These are phyloP conservation scores for Maudiozyma serrabonitensis DNA, from an alignment of 805 yeast species.

Conservation along the genomic window DNA sequence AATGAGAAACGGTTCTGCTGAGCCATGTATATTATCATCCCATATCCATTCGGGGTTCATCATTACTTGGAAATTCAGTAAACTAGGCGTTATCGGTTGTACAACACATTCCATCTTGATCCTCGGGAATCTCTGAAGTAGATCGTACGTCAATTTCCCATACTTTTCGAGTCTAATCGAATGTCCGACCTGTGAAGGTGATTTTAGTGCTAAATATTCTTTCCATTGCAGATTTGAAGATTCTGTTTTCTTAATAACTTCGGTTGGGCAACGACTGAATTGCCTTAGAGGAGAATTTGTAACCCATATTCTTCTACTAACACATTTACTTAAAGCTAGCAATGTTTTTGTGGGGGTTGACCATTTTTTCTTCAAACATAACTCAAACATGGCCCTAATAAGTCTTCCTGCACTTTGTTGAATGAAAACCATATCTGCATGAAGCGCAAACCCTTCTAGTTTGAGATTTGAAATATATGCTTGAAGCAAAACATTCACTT, in stretches of 20 bases:
- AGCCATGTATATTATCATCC: slow-evolving; percentile 57
- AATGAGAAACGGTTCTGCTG: slow-evolving; percentile 54
- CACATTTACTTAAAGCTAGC: slow-evolving; percentile 65
- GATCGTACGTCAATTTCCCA: slow-evolving; percentile 50
- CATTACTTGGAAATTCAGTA: slow-evolving; percentile 57
- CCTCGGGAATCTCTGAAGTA: slow-evolving; percentile 66
- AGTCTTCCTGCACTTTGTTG: slow-evolving; percentile 90
- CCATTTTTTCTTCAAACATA: slow-evolving; percentile 64
- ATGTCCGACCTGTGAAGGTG: slow-evolving; percentile 71
- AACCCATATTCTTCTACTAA: slow-evolving; percentile 75
- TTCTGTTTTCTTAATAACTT: slow-evolving; percentile 66
- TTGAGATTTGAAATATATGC: slow-evolving; percentile 71
- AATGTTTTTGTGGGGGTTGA: slow-evolving; percentile 47
- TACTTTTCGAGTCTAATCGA: slow-evolving; percentile 63
- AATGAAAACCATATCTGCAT: slow-evolving; percentile 87
- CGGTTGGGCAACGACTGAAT: slow-evolving; percentile 59
- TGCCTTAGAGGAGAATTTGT: slow-evolving; percentile 82
- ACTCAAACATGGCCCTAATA: slow-evolving; percentile 75
- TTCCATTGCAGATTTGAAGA: slow-evolving; percentile 73
- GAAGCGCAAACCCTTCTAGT: slow-evolving; percentile 81
- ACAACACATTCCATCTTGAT: slow-evolving; percentile 47
- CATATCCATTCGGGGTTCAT: slow-evolving; percentile 69
- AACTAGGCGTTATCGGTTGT: slow-evolving; percentile 69
- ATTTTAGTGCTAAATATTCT: slow-evolving; percentile 55
- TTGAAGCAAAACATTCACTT: slow-evolving; percentile 72